These are phyloP conservation scores for Acacia concinna DNA, from an alignment of 331 rosid species.

Conservation along the genomic window DNA sequence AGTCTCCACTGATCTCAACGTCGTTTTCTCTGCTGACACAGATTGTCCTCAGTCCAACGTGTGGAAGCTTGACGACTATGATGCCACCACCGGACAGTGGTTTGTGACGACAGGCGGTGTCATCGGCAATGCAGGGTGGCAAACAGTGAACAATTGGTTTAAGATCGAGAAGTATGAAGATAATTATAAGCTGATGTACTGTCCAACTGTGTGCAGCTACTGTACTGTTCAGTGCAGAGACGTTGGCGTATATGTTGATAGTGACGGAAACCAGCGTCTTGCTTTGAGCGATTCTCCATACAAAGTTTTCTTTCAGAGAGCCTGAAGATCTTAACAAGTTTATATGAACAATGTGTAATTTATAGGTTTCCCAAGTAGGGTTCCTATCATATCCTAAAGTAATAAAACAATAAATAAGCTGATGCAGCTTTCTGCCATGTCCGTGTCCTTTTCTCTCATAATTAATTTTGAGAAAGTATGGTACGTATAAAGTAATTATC, in stretches of 20 bases:
- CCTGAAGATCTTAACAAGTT: background rate
- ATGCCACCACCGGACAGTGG: slow-evolving; percentile 4
- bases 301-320: slow-evolving; percentile 44
- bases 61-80: slow-evolving; percentile 33
- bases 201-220: slow-evolving; percentile 44
- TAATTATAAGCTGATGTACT: slow-evolving; percentile 50
- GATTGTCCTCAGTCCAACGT: slow-evolving; percentile 28
- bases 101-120: slow-evolving; percentile 33
- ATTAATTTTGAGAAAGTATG: too few species aligned
- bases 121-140: slow-evolving; percentile 31
- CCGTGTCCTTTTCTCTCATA: too few species aligned
- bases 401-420: background rate
- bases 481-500: too few species aligned
- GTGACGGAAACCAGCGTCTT: slow-evolving; percentile 34
- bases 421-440: background rate
- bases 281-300: slow-evolving; percentile 50
- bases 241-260: slow-evolving; percentile 47
- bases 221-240: slow-evolving; percentile 49
- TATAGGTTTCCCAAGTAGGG: background rate
- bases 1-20: slow-evolving; percentile 36
- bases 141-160: slow-evolving; percentile 39
- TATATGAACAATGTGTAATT: background rate
- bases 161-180: slow-evolving; percentile 52
- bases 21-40: slow-evolving; percentile 31
- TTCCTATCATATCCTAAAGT: background rate